Evolutionary conservation across 805 yeast genomes (phyloP), one percentile per base, ranked within the genome.

Genomic region (Barnettozyma sucrosica): DNA sequence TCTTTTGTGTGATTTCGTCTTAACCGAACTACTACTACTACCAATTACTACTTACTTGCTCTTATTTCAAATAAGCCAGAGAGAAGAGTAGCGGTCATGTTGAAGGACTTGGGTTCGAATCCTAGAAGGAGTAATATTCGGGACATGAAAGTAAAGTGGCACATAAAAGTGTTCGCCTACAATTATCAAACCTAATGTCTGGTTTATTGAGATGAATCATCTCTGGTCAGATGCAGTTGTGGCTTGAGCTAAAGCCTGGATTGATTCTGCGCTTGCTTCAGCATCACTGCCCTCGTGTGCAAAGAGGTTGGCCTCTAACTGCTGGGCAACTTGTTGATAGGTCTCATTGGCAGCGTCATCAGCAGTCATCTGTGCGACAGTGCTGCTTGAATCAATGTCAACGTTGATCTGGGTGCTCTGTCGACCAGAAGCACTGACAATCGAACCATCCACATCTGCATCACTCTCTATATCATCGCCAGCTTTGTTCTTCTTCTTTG

Each of bases 401-500:
- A 20, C 21, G 4, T 16, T 18, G 20, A 18, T 11, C 14, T 18
- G 37, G 14, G 6, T 36, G 48, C 18, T 28, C 16, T 28, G 32
- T 11, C 13, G 14, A 19, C 38, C 36, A 16, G 42, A 26, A 23
- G 37, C 46, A 19, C 45, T 49, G 13, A 46, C 46, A 7, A 49
- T 52, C 21, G 47, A 51, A 11, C 47, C 45, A 7, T 47, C 53
- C 4, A 47, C 44, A 20, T 28, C 45, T 4, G 19, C 36, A 24
- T 30, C 41, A 3, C 21, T 25, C 18, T 37, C 36, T 9, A 43
- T n/a, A 2, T 47, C 53, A 7, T 51, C 48, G 19, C 41, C 36
- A 38, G 53, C 38, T 4, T 47, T 70, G 69, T 65, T 75, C 79
- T 68, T 80, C 23, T 37, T 37, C 28, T 37, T 37, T 10, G 24